Base-by-base conservation (phyloP, 345 rosid species). In the Clarkia xantiana region DNA sequence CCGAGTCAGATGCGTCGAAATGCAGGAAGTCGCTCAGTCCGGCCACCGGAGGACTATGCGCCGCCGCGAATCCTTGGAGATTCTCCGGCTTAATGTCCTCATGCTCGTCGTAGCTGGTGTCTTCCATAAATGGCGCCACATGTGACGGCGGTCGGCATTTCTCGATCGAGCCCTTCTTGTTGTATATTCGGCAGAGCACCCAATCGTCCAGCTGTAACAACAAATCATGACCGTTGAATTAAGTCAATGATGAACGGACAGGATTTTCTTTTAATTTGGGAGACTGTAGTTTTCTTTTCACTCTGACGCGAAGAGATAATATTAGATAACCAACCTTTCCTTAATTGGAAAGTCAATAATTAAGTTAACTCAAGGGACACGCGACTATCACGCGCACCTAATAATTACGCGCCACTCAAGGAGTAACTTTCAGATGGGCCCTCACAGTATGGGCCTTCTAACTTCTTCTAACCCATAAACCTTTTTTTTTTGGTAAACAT, bases 111-210 rank as follows among this genome's bases (percentile, higher is more conserved):
- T 17, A 10, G 43, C 57, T 51, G 10, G 10, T 47, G 14, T 38
- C 14, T 16, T 44, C 64, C 34, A 45, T 47, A n/a, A 16, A 47
- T 46, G 17, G 19, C 14, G 34, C n/a, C 4, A 51, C 20, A 0
- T 17, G 23, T 29, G 7, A 40, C 9, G 36, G 43, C 49, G 19
- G 19, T 4, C 51, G 61, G 43, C 52, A 82, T 63, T 68, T 81
- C 81, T 83, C 91, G 23, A 81, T 52, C 2, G 63, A 3, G 18
- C 97, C 95, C 62, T 86, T 90, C 73, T 90, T 90, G 74, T 90
- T 86, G 72, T 90, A 83, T 54, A 90, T 81, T 52, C 97, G 97
- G 62, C 94, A 90, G 41, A 89, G 58, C 46, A 89, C 97, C 97
- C 97, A 89, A 75, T 89, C 97, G 45, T 89, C 97, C 34, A 90